Evolutionary conservation across 106 monocot genomes (phyloP).

Genomic region (Gastrodia elata): DNA sequence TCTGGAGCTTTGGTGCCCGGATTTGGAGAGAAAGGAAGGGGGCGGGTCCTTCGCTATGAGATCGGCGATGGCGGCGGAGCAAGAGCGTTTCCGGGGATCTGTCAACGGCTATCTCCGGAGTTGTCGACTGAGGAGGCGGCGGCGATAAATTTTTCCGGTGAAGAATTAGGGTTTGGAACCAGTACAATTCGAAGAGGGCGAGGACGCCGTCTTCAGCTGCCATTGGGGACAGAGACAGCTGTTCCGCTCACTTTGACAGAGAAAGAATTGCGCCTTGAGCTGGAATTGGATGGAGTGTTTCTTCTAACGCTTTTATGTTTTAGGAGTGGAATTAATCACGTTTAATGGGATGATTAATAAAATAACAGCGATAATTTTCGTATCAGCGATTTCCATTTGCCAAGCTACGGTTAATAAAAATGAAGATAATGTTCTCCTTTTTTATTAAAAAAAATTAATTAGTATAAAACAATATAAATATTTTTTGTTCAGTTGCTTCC

Average conservation of each 20-base stretch:
- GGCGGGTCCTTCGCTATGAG: slow-evolving; percentile 5
- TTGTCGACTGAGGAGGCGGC: neutral
- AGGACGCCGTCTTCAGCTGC: slow-evolving; percentile 5
- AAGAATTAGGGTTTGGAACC: slow-evolving; percentile 18
- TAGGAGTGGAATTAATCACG: neutral
- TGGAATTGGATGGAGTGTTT: neutral
- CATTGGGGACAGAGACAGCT: neutral
- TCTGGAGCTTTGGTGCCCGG: slow-evolving; percentile 8
- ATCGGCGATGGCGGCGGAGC: slow-evolving; percentile 11
- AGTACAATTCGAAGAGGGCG: slow-evolving; percentile 14
- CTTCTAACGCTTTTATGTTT: neutral
- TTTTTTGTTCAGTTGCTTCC: too few relatives aligned
- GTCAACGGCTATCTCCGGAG: neutral
- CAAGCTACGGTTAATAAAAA: too few relatives aligned
- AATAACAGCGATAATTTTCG: too few relatives aligned
- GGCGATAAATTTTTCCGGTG: neutral
- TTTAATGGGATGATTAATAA: too few relatives aligned
- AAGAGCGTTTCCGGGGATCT: neutral
- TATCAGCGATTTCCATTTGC: too few relatives aligned
- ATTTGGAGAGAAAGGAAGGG: neutral
- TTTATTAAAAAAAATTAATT: too few relatives aligned
- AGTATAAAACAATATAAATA: too few relatives aligned
- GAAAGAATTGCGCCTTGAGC: neutral
- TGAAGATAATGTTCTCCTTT: too few relatives aligned
- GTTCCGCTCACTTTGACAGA: neutral